phyloP scores from a whole-genome alignment of 1,284 basidiomycete genomes.

The Cutaneotrichosporon sp. region DNA sequence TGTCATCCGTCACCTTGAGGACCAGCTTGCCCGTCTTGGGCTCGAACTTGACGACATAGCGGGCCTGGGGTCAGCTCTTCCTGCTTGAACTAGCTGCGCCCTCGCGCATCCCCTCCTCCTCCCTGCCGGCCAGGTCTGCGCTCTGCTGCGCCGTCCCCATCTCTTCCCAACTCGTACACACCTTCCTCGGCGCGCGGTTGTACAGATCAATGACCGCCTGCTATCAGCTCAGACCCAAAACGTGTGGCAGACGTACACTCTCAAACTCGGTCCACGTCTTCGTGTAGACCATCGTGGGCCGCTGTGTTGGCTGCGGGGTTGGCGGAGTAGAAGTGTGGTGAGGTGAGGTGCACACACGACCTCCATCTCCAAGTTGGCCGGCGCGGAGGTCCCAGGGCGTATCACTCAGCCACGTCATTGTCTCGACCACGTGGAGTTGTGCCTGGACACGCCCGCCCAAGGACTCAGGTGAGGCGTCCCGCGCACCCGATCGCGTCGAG shows the following conservation, averaged over 20 bases:
- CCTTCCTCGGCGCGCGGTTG: slow-evolving; percentile 70
- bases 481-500: slow-evolving; percentile 5
- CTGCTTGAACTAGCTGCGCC: background rate
- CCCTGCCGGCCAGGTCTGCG: too few species aligned
- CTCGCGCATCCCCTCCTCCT: background rate
- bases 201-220: slow-evolving; percentile 80
- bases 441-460: background rate
- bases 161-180: slow-evolving; percentile 51
- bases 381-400: background rate
- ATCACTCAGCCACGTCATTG: slow-evolving; percentile 7
- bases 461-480: background rate
- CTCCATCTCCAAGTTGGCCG: background rate
- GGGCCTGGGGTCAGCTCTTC: slow-evolving; percentile 59
- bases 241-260: slow-evolving; percentile 33
- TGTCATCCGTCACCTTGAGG: slow-evolving; percentile 86
- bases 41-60: slow-evolving; percentile 87
- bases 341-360: background rate
- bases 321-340: background rate
- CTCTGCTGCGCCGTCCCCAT: background rate
- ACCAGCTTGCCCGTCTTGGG: slow-evolving; percentile 78
- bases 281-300: slow-evolving; percentile 48
- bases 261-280: slow-evolving; percentile 55
- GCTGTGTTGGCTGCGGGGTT: background rate
- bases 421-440: background rate
- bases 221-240: slow-evolving; percentile 15